phyloP scores from a whole-genome alignment of 345 rosid genomes.

The Balakata baccata region DNA sequence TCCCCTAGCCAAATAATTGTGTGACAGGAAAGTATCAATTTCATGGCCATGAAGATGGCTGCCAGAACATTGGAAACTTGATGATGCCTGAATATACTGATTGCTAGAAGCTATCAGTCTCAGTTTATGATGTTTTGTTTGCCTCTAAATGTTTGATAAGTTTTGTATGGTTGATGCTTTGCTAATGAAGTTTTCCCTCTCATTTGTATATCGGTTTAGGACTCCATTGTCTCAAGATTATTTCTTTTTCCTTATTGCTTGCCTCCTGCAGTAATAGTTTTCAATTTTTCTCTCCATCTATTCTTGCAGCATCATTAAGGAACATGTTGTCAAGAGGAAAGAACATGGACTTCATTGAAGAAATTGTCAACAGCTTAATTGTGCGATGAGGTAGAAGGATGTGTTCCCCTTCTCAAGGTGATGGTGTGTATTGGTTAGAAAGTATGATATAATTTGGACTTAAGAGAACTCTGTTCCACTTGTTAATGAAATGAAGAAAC shows the following conservation, averaged over 20 bases:
- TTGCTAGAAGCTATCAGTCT: neutral
- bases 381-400: conserved; percentile 56
- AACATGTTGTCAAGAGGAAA: conserved; percentile 47
- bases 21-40: neutral
- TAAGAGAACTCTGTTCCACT: neutral
- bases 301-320: conserved; percentile 56
- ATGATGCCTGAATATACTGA: neutral
- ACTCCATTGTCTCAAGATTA: neutral
- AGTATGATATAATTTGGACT: neutral
- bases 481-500: neutral
- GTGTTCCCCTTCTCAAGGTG: conserved; percentile 46
- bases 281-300: neutral
- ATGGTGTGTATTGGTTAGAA: conserved; percentile 37
- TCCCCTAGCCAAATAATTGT: neutral
- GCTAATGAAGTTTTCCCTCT: neutral
- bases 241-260: conserved; percentile 7
- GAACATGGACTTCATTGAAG: conserved; percentile 52
- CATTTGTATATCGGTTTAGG: neutral
- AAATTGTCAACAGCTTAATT: conserved; percentile 51
- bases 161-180: neutral
- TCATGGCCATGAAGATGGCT: neutral
- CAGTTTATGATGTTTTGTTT: neutral
- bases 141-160: neutral
- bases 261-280: neutral
- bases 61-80: neutral